Base-by-base conservation (phyloP, 129 eudicot genomes). In the Cynara cardunculus region DNA sequence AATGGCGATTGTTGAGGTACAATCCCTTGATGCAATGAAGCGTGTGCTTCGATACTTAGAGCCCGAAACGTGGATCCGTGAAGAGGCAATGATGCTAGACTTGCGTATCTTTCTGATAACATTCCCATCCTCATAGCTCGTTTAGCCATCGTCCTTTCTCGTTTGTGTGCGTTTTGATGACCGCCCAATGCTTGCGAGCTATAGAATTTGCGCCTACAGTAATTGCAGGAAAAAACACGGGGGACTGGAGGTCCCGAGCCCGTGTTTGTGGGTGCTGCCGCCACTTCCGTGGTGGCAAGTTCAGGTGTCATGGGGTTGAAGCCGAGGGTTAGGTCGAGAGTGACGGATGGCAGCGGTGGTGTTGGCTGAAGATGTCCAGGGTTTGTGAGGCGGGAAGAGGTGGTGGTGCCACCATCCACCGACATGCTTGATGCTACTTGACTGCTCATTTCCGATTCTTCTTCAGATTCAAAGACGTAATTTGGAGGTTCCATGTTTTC, bases 141-240 rank as follows among this genome's bases (percentile, higher is more conserved):
- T 73, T 91, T 94, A 5, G 97, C 97, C 61, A 94, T 81, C 39
- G 96, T 94, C 82, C 98, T 78, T 68, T 94, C 98, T 35, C 96
- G 82, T 80, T 94, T 94, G 86, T 94, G 98, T 10, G 98, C 98
- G 26, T 94, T 94, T 56, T 94, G 98, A 78, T 94, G 98, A 24
- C 98, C 98, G 18, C 97, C 98, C n/a, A 94, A 74, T 18, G 98
- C 98, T 77, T 94, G 98, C 10, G 98, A 91, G 88, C 97, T 94
- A 80, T 89, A 91, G 77, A 94, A 94, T 64, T 94, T 91, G 72
- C 98, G 89, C 75, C 88, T 80, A 73, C 98, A 94, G 74, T 88
- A 94, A 69, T 90, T 94, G 89, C 98, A 94, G 19, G 98, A 90
- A 75, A 94, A 94, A 31, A 94, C 85, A 21, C 98, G 79, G 0